Conservation (phyloP, 345 rosid species). For the Gossypium longicalyx region DNA sequence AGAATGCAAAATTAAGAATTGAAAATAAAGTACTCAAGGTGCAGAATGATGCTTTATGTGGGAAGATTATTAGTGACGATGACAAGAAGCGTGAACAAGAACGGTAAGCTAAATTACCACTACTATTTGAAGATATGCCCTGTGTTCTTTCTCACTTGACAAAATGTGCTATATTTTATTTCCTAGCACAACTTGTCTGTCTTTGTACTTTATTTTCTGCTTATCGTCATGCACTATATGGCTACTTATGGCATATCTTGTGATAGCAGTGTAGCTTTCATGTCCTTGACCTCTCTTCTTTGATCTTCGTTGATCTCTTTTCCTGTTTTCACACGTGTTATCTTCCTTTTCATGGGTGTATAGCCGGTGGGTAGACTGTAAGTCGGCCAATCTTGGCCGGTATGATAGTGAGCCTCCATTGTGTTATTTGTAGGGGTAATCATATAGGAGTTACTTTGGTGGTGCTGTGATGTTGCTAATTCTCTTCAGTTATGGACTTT, state of each 20-base stretch:
- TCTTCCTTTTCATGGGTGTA: neutral
- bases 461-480: no score
- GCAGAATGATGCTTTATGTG: conserved; percentile 10
- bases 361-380: neutral
- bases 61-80: neutral
- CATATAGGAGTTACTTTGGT: no score
- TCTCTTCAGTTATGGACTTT: neutral
- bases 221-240: neutral
- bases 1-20: neutral
- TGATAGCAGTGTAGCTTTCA: neutral
- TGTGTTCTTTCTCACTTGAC: neutral
- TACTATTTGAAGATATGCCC: neutral
- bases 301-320: no score
- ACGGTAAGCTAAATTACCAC: neutral
- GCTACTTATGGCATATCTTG: neutral
- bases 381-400: neutral
- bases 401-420: neutral
- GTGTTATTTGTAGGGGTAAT: neutral
- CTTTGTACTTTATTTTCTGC: neutral
- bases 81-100: neutral
- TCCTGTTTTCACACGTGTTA: neutral
- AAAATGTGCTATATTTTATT: neutral
- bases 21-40: conserved; percentile 6
- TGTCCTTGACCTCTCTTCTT: neutral
- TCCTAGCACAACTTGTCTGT: neutral